Conservation (phyloP, 2,329 filamentous ascomycete genomes). For the Sclerotinia glacialis region DNA sequence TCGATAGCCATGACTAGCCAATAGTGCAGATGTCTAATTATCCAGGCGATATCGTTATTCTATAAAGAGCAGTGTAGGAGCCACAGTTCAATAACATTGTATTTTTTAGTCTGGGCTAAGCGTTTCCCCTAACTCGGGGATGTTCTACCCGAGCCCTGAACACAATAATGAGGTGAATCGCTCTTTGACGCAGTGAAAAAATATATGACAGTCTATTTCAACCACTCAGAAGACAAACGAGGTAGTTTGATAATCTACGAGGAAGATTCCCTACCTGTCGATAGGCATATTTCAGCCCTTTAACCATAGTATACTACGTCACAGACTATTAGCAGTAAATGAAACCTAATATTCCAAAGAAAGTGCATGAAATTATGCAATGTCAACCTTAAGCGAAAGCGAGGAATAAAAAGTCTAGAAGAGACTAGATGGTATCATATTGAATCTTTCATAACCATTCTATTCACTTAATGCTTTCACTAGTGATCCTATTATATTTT, state of each 20-base stretch:
- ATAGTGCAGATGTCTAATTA: background rate
- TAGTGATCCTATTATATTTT: too few species aligned
- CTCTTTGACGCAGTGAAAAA: background rate
- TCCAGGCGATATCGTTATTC: background rate
- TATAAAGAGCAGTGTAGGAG: background rate
- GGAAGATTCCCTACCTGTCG: too few species aligned
- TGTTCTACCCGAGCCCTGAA: too few species aligned
- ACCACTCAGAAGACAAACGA: too few species aligned
- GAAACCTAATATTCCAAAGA: background rate
- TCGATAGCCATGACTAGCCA: accelerated
- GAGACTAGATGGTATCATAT: background rate
- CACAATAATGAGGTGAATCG: background rate
- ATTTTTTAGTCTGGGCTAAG: background rate
- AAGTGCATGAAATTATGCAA: background rate
- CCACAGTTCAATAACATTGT: background rate
- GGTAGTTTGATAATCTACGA: too few species aligned
- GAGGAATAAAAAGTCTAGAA: accelerated
- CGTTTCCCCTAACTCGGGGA: background rate
- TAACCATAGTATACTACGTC: accelerated
- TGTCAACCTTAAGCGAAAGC: background rate
- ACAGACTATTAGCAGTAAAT: background rate
- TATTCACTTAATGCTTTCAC: too few species aligned
- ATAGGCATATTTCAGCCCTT: background rate
- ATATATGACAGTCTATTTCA: too few species aligned
- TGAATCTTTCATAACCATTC: background rate